These are phyloP conservation scores for Quercus tomentella DNA, from an alignment of 331 rosid species.

Conservation along the genomic window DNA sequence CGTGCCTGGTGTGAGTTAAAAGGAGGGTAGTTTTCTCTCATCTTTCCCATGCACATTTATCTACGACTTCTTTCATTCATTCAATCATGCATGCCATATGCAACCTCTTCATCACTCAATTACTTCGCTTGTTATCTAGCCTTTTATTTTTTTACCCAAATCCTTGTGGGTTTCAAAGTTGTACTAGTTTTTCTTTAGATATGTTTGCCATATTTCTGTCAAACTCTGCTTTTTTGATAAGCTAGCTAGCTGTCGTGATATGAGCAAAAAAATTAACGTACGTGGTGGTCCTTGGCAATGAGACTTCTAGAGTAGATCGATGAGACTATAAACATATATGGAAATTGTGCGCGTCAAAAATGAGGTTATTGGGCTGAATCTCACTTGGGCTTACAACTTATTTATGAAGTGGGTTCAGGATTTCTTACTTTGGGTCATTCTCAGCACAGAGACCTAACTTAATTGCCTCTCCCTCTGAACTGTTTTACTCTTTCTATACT, in stretches of 20 bases:
- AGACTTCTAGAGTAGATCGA: not conserved
- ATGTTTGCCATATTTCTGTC: not conserved
- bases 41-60: slow-evolving; percentile 52
- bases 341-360: no score
- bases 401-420: no score
- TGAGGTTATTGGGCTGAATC: no score
- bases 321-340: not conserved
- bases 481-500: no score
- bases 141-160: not conserved
- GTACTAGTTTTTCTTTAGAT: not conserved
- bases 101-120: slow-evolving; percentile 27
- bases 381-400: no score
- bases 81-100: slow-evolving; percentile 56
- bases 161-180: not conserved
- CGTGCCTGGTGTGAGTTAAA: slow-evolving; percentile 76
- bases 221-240: not conserved
- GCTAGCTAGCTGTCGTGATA: not conserved
- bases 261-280: not conserved
- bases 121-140: not conserved
- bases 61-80: slow-evolving; percentile 11
- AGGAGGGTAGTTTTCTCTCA: slow-evolving; percentile 16
- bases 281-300: not conserved
- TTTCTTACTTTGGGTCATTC: no score
- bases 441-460: no score
- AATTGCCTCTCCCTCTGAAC: no score